phyloP scores from a whole-genome alignment of 306 rosid species.

The Gastrolobium villosum region DNA sequence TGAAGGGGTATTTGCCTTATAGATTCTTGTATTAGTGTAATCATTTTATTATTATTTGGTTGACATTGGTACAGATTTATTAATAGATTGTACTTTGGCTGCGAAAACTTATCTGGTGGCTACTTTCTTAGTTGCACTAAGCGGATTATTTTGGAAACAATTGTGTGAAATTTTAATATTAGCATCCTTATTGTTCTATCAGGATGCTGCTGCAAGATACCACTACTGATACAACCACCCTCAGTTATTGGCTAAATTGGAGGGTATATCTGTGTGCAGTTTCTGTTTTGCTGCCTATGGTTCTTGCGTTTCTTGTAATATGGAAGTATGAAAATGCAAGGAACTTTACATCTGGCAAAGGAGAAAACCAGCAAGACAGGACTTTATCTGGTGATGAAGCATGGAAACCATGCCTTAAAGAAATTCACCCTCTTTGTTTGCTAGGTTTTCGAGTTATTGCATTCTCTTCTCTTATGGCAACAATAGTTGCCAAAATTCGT shows the following conservation, averaged over 20 bases:
- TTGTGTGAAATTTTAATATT: conserved; percentile 17
- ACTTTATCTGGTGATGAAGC: conserved; percentile 57
- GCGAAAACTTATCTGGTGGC: neutral
- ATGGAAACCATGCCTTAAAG: conserved; percentile 81
- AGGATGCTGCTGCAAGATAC: conserved; percentile 65
- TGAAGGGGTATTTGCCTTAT: neutral
- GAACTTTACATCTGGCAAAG: conserved; percentile 47
- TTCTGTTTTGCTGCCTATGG: conserved; percentile 64
- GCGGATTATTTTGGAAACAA: conserved; percentile 19
- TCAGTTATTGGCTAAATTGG: conserved; percentile 86
- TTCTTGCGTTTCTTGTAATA: conserved; percentile 53
- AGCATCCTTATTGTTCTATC: conserved; percentile 41
- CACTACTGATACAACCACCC: conserved; percentile 56
- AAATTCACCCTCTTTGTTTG: conserved; percentile 74
- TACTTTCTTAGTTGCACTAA: conserved; percentile 28
- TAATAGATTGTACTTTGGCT: neutral
- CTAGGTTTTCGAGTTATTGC: conserved; percentile 69
- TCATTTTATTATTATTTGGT: conserved; percentile 8
- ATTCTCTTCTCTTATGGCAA: conserved; percentile 60
- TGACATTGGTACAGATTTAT: conserved; percentile 2
- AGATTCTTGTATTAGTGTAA: neutral
- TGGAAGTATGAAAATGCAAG: conserved; percentile 60
- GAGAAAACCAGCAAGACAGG: conserved; percentile 55
- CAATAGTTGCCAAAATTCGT: conserved; percentile 57
- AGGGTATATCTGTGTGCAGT: conserved; percentile 65